Evolutionary conservation across 169 alveolate genomes (phyloP).

Genomic region (Cryptosporidium tyzzeri): DNA sequence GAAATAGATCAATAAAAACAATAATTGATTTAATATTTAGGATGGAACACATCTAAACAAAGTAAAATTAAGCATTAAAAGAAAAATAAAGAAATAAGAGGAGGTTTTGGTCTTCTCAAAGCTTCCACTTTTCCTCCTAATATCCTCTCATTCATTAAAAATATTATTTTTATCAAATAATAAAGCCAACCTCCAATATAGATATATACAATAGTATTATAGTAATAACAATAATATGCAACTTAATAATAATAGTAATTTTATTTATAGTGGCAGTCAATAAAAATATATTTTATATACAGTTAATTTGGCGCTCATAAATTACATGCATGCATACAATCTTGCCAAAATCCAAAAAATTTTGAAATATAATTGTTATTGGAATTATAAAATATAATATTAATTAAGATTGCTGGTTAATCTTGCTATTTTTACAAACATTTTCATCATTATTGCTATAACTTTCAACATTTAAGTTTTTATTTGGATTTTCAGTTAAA

Average conservation of each 20-base stretch:
- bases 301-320: neutral
- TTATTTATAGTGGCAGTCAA: neutral
- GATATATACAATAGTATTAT: no score
- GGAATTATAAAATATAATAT: neutral
- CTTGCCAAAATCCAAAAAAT: neutral
- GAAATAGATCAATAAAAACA: neutral
- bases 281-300: neutral
- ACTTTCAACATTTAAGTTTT: neutral
- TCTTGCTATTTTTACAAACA: conserved; percentile 8
- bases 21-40: neutral
- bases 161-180: neutral
- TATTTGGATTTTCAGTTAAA: neutral
- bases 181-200: neutral
- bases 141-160: neutral
- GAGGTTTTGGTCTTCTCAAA: neutral
- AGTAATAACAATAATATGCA: neutral
- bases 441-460: conserved; percentile 5
- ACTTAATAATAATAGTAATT: neutral
- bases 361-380: neutral
- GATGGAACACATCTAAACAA: neutral
- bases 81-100: neutral
- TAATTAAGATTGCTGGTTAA: neutral
- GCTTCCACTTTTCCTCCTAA: neutral
- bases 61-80: neutral
- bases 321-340: neutral